Percentiles rank a stretch among this genome's conserved stretches.
phyloP scores from a whole-genome alignment of 2,329 filamentous ascomycete species.

The Phyllosticta paracitricarpa region DNA sequence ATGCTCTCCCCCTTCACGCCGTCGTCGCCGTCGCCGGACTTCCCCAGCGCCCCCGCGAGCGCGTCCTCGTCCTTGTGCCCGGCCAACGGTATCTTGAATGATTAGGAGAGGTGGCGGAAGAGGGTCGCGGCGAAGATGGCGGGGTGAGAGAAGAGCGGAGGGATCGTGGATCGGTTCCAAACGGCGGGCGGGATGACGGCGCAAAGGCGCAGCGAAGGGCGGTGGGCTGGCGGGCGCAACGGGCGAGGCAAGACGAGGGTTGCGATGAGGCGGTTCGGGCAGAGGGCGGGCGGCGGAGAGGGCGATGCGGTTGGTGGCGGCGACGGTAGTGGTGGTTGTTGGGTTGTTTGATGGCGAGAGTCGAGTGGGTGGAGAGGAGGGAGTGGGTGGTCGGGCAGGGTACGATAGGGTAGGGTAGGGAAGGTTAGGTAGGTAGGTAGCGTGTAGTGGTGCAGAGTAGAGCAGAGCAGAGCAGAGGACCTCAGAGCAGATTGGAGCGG shows the following conservation, averaged over 20 bases:
- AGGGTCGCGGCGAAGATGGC: slow-evolving; percentile 1
- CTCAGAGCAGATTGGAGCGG: background rate
- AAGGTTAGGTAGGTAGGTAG: background rate
- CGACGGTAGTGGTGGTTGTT: background rate
- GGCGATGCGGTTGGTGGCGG: background rate
- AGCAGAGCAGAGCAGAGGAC: too few relatives aligned
- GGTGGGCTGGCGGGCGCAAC: background rate
- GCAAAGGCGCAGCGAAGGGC: slow-evolving; percentile 4
- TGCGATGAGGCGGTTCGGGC: background rate
- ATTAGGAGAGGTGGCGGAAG: slow-evolving; percentile 1
- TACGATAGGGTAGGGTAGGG: too few relatives aligned
- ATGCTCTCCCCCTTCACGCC: slow-evolving; percentile 28
- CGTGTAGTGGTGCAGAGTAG: background rate
- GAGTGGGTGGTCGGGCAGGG: too few relatives aligned
- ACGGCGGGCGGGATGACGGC: slow-evolving; percentile 2
- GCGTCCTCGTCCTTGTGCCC: slow-evolving; percentile 9
- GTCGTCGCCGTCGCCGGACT: slow-evolving; percentile 23
- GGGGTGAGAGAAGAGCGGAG: background rate
- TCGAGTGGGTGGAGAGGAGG: background rate
- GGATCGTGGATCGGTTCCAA: slow-evolving; percentile 5
- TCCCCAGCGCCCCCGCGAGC: slow-evolving; percentile 11
- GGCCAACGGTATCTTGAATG: slow-evolving; percentile 9
- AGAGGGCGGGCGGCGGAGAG: background rate
- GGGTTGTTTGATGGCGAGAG: background rate
- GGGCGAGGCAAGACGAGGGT: background rate